Base-by-base conservation (phyloP, 129 eudicot genomes). In the Saussurea involucrata region DNA sequence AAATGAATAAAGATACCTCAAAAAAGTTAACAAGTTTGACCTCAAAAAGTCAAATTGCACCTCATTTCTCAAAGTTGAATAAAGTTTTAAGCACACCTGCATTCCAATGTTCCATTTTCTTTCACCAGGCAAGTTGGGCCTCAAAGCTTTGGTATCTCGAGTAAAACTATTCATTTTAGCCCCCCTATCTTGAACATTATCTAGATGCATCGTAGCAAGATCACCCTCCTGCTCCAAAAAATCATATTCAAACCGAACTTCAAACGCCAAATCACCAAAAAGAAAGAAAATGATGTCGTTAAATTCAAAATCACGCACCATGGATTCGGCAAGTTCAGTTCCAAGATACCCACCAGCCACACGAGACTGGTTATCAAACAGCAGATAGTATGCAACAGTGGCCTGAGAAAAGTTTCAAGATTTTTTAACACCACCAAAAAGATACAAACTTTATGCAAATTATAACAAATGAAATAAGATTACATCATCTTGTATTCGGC, bases 341-440 rank as follows among this genome's bases (percentile, higher is more conserved):
- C 91, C 96, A 55, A 92, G 91, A 78, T 92, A 92, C 68, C 96
- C 96, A 76, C 78, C 87, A 71, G 88, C 86, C 66, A 84, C 86
- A 60, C 86, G 89, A 78, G 92, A 82, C 31, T 88, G 91, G 83
- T 83, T 89, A 84, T 92, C 97, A 67, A 83, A 74, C 58, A 89
- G 69, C 80, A 92, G 72, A 74, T 89, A 89, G 58, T 92, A 92
- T 64, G 97, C 92, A 74, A 89, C 97, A 24, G 97, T 92, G 66
- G 91, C 96, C 97, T 92, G 83, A 70, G 31, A 60, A 74, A 2
- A 33, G 22, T 27, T 37, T 28, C 29, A 80, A 74, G 60, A 63
- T 13, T 29, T 36, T 13, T 29, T 36, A 68, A 74, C 36, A 67
- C 64, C 25, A 73, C 55, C 32, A 32, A 68, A 15, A 37, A 32